Evolutionary conservation across 1,284 basidiomycete species (phyloP).

Genomic region (Ustilago crameri): DNA sequence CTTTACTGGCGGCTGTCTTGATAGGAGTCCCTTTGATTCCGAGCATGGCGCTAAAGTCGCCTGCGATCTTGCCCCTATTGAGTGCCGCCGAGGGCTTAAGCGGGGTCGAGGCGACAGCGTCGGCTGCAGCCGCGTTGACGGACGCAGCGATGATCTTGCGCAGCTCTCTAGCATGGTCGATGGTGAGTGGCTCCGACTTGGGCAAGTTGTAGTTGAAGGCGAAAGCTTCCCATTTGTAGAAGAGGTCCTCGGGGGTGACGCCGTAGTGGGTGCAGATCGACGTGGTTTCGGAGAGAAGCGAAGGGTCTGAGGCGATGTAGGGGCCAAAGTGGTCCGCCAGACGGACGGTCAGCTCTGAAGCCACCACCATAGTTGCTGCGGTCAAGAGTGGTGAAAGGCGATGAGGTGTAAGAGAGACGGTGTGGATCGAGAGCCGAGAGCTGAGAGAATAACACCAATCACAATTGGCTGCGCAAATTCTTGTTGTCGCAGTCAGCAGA

Average conservation of each 20-base stretch:
- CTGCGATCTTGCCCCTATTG: slow-evolving; percentile 31
- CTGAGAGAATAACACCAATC: not conserved
- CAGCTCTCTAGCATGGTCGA: slow-evolving; percentile 49
- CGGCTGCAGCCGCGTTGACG: slow-evolving; percentile 20
- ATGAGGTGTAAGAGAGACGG: not conserved
- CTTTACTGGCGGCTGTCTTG: slow-evolving; percentile 4
- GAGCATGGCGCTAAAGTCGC: slow-evolving; percentile 21
- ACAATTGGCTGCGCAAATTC: no score
- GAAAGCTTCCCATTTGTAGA: slow-evolving; percentile 60
- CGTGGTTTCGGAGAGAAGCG: slow-evolving; percentile 41
- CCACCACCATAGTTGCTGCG: slow-evolving; percentile 14
- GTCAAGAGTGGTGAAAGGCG: not conserved
- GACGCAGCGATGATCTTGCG: slow-evolving; percentile 39
- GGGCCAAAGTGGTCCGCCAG: slow-evolving; percentile 41
- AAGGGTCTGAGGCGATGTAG: slow-evolving; percentile 28
- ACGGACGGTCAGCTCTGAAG: slow-evolving; percentile 25
- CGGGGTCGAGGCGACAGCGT: slow-evolving; percentile 8
- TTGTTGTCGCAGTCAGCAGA: no score
- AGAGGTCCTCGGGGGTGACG: slow-evolving; percentile 52
- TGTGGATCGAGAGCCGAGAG: not conserved
- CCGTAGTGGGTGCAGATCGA: slow-evolving; percentile 47
- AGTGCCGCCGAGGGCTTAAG: slow-evolving; percentile 35
- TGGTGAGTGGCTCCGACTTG: slow-evolving; percentile 30
- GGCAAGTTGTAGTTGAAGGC: slow-evolving; percentile 45
- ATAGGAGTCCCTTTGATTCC: slow-evolving; percentile 36